These are phyloP conservation scores for Podila verticillata DNA, from an alignment of 192 early-diverging fungal species.

Conservation along the genomic window DNA sequence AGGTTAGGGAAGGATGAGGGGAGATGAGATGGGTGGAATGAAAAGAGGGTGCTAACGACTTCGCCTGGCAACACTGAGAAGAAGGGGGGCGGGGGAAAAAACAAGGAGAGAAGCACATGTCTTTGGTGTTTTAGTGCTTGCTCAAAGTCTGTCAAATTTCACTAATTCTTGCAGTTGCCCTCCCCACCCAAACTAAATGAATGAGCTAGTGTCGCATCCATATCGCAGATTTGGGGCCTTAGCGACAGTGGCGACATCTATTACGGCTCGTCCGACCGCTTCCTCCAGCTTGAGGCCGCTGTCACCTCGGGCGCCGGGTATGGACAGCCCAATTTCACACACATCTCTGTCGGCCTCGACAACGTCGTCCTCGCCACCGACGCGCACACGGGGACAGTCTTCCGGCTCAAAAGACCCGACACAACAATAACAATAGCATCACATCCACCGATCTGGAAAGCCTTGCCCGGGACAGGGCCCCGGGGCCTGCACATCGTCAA, in stretches of 20 bases:
- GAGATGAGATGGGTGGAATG: not conserved
- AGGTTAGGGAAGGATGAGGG: not conserved
- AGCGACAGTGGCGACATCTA: constrained; percentile 23
- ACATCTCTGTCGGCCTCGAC: constrained; percentile 37
- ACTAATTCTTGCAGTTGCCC: too few species aligned
- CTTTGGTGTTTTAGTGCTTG: too few species aligned
- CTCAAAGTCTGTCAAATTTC: too few species aligned
- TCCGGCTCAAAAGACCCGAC: constrained; percentile 30
- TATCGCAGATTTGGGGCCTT: constrained; percentile 48
- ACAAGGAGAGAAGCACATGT: too few species aligned
- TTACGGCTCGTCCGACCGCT: constrained; percentile 34
- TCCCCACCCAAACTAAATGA: too few species aligned
- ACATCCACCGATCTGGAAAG: constrained; percentile 39
- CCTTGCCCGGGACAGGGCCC: constrained; percentile 27
- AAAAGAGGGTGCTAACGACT: too few species aligned
- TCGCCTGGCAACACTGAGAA: too few species aligned
- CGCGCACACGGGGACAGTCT: constrained; percentile 32
- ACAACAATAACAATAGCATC: not conserved
- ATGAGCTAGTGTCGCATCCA: constrained; percentile 25
- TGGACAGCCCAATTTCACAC: constrained; percentile 22
- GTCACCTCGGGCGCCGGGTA: constrained; percentile 42
- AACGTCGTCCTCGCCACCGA: constrained; percentile 38
- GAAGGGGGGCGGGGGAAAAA: too few species aligned
- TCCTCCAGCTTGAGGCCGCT: constrained; percentile 21
- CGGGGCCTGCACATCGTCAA: constrained; percentile 13